Percentiles rank a stretch among this genome's conserved stretches.
Evolutionary conservation across 371 early-diverging fungal genomes (phyloP).

Genomic region (Modicella reniformis): DNA sequence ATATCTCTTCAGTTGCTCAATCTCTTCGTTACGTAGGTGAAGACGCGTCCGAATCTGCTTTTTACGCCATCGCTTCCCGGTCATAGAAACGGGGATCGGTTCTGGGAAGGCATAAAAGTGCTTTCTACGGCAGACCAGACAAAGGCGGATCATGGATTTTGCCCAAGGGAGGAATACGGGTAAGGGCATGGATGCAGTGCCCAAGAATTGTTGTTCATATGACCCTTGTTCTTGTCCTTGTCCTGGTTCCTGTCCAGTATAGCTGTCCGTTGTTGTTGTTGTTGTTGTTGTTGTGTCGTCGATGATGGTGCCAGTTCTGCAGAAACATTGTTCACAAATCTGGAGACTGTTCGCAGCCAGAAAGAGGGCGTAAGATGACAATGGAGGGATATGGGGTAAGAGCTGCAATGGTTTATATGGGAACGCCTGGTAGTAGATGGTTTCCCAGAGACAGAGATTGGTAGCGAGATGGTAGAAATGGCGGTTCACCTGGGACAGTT

Average conservation of each 20-base stretch:
- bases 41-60: background rate
- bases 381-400: background rate
- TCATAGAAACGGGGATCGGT: background rate
- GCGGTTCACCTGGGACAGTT: conserved; percentile 1
- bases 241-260: background rate
- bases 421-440: background rate
- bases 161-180: conserved; percentile 16
- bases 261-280: background rate
- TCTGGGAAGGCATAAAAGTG: conserved; percentile 7
- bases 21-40: conserved; percentile 8
- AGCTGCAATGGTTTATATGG: background rate
- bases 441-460: conserved; percentile 11
- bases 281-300: background rate
- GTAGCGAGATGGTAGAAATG: conserved; percentile 5
- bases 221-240: background rate
- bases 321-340: conserved; percentile 26
- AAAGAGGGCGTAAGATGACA: conserved; percentile 11
- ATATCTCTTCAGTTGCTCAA: conserved; percentile 8
- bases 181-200: conserved; percentile 5
- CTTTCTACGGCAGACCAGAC: conserved; percentile 4
- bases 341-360: conserved; percentile 12
- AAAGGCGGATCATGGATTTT: background rate
- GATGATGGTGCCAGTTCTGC: background rate
- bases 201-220: background rate
- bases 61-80: conserved; percentile 4